Percentiles rank a stretch among this genome's conserved stretches.
phyloP scores from a whole-genome alignment of 1,284 basidiomycete species.

The Coriolopsis trogii region DNA sequence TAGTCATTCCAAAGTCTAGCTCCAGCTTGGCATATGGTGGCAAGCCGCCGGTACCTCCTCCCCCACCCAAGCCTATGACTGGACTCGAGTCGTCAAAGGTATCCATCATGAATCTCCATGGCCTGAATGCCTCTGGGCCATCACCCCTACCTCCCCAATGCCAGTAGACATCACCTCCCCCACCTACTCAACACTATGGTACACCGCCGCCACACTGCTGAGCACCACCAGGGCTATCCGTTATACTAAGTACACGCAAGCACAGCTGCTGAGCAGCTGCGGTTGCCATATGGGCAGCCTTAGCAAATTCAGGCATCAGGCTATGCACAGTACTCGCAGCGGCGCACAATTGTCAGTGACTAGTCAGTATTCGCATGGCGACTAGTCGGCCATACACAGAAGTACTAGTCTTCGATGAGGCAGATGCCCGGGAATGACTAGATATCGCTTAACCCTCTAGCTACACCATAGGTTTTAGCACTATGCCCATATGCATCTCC shows the following conservation, averaged over 20 bases:
- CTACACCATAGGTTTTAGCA: too few relatives aligned
- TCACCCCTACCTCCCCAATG: conserved; percentile 37
- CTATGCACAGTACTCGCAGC: too few relatives aligned
- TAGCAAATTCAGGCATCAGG: too few relatives aligned
- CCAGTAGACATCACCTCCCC: conserved; percentile 28
- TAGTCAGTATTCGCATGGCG: too few relatives aligned
- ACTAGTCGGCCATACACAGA: too few relatives aligned
- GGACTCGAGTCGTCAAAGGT: conserved; percentile 53
- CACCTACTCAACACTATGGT: conserved; percentile 29
- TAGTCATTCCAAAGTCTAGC: conserved; percentile 39
- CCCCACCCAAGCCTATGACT: conserved; percentile 41
- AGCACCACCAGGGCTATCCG: conserved; percentile 31
- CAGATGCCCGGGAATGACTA: too few relatives aligned
- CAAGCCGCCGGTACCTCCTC: conserved; percentile 54
- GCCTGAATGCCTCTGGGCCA: conserved; percentile 34
- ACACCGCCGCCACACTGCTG: conserved; percentile 34
- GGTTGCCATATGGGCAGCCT: conserved; percentile 21
- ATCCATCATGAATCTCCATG: conserved; percentile 51
- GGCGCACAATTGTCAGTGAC: too few relatives aligned
- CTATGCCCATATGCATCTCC: too few relatives aligned
- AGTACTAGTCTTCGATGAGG: too few relatives aligned
- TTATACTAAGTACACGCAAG: conserved; percentile 11
- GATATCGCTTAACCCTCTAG: too few relatives aligned
- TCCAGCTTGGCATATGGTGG: conserved; percentile 47
- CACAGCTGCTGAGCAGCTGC: conserved; percentile 6